Evolutionary conservation across 2,329 filamentous ascomycete species (phyloP), one percentile per base, ranked within the genome.

Genomic region (Beauveria scarabaeidicola): DNA sequence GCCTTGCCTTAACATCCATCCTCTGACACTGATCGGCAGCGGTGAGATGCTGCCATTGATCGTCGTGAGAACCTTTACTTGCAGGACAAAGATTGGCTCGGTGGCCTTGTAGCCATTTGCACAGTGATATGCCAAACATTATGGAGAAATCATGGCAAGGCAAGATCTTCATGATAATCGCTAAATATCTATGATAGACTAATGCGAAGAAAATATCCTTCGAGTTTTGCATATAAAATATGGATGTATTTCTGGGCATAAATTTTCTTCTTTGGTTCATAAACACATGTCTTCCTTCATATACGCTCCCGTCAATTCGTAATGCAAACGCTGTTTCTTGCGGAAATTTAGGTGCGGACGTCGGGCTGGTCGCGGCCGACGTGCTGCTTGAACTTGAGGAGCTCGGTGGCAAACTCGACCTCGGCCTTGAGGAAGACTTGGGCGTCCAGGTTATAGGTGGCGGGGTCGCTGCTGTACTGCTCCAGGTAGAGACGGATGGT

Each of bases 401-500:
- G 79, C 58, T 87, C 84, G 3, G 91, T 89, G 23, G 93, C 90
- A 67, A 96, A 84, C 71, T 87, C 83, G 69, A 99, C 90, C 71
- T 95, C 91, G 61, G 90, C 89, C 80, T 90, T 88, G 68, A 99
- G 82, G 80, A 96, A 99, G 61, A 93, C 91, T 77, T 99, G 94
- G 15, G 92, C 91, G 73, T 95, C 90, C 69, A 88, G 74, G 61
- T 80, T 83, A 70, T 94, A 95, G 62, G 86, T 91, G 63, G 83
- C 86, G 63, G 86, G 79, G 70, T 97, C 91, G 64, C 78, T 83
- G 74, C 90, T 92, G 79, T 97, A 90, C 81, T 94, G 93, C 84
- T 99, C 94, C 66, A 99, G 87, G 76, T 99, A 99, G 66, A 99
- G 81, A 64, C 94, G 89, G 72, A 99, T 97, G 36, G 94, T 99